These are phyloP conservation scores for Leccinum truebloodii DNA, from an alignment of 768 basidiomycete genomes.

Conservation along the genomic window DNA sequence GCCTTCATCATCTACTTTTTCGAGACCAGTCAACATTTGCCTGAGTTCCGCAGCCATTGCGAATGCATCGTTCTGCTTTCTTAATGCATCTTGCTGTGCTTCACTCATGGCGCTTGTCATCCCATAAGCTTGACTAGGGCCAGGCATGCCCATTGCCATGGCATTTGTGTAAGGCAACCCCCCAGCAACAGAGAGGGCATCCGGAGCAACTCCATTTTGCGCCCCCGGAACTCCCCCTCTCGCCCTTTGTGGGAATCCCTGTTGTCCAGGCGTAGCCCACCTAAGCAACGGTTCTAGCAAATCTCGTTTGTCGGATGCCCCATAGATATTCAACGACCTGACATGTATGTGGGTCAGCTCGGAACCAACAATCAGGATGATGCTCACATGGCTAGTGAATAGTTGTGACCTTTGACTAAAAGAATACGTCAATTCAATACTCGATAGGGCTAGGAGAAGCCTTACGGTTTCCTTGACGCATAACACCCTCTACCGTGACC, in stretches of 20 bases:
- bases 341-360: conserved; percentile 1
- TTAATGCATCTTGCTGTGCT: conserved; percentile 37
- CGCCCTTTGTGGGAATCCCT: conserved; percentile 46
- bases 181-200: conserved; percentile 17
- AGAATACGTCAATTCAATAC: conserved; percentile 5
- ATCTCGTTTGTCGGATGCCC: conserved; percentile 55
- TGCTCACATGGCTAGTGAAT: conserved; percentile 63
- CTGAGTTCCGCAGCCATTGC: conserved; percentile 67
- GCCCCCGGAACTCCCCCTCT: conserved; percentile 14
- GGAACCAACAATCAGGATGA: background rate
- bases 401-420: conserved; percentile 47
- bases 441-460: background rate
- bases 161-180: conserved; percentile 15
- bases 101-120: conserved; percentile 24
- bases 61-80: conserved; percentile 43
- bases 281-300: conserved; percentile 63
- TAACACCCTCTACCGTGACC: conserved; percentile 71
- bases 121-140: conserved; percentile 20
- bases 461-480: conserved; percentile 67
- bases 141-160: conserved; percentile 23
- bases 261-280: conserved; percentile 75
- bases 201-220: conserved; percentile 19
- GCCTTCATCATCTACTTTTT: conserved; percentile 77
- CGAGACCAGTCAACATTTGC: conserved; percentile 62
- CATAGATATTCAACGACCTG: conserved; percentile 75